Evolutionary conservation across 257 asterid genomes (phyloP).

Genomic region (Ballota nigra): DNA sequence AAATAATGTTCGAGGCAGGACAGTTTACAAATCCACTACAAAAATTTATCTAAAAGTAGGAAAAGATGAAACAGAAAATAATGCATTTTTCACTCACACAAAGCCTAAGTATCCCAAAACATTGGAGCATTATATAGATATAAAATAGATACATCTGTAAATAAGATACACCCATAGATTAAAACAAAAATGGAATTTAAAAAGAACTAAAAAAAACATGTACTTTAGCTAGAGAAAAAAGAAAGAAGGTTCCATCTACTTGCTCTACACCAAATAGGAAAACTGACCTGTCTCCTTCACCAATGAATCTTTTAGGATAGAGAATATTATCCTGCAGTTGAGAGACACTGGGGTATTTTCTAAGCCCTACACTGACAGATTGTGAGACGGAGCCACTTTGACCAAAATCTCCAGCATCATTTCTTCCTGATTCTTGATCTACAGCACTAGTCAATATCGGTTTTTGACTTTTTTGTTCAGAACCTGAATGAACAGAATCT

Average conservation of each 20-base stretch:
- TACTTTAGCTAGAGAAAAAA: not conserved
- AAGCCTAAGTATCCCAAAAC: too few relatives aligned
- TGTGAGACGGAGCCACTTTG: slow-evolving; percentile 47
- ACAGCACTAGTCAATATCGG: slow-evolving; percentile 33
- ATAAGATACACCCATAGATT: not conserved
- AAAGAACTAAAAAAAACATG: not conserved
- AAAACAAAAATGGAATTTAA: not conserved
- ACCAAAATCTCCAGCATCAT: slow-evolving; percentile 41
- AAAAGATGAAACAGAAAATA: not conserved
- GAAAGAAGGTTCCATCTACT: not conserved
- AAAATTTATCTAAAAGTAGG: not conserved
- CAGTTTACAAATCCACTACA: not conserved
- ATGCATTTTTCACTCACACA: too few relatives aligned
- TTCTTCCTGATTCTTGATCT: slow-evolving; percentile 47
- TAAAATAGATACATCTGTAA: not conserved
- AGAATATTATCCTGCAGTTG: slow-evolving; percentile 53
- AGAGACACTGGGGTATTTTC: slow-evolving; percentile 53
- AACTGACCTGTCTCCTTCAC: slow-evolving; percentile 81
- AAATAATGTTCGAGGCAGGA: not conserved
- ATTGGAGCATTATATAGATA: not conserved
- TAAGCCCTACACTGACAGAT: slow-evolving; percentile 43
- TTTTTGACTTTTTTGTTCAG: slow-evolving; percentile 45
- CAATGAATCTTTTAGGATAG: slow-evolving; percentile 48
- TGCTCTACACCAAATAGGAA: not conserved
- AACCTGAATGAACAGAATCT: slow-evolving; percentile 52